These are phyloP conservation scores for Myxozyma neglecta DNA, from an alignment of 805 yeast genomes.

Conservation along the genomic window DNA sequence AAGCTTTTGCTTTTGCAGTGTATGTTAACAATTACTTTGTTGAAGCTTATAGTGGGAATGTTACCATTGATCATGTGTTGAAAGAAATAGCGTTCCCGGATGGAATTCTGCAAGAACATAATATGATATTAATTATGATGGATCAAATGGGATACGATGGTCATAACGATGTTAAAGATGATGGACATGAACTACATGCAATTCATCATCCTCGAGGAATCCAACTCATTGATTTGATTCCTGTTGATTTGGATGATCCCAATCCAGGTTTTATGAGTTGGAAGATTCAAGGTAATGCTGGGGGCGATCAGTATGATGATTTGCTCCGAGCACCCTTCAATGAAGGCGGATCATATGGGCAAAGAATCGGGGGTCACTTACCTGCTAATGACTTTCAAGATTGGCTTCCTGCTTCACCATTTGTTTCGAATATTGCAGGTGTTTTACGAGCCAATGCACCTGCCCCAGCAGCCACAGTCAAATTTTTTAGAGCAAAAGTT, in stretches of 20 bases:
- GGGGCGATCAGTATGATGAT: slow-evolving; percentile 21
- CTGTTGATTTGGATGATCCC: not conserved
- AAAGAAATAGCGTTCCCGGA: slow-evolving; percentile 3
- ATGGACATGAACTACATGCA: slow-evolving; percentile 9
- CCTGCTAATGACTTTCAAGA: not conserved
- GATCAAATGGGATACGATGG: slow-evolving; percentile 26
- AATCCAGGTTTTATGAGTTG: slow-evolving; percentile 15
- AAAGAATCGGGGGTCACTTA: slow-evolving; percentile 25
- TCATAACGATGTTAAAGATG: slow-evolving; percentile 6
- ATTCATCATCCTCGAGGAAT: slow-evolving; percentile 24
- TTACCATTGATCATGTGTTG: not conserved
- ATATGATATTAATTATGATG: slow-evolving; percentile 12
- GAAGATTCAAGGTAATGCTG: slow-evolving; percentile 24
- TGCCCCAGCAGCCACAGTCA: slow-evolving; percentile 5
- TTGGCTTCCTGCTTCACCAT: slow-evolving; percentile 12
- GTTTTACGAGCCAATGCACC: not conserved
- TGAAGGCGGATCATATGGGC: slow-evolving; percentile 22
- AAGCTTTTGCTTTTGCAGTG: slow-evolving; percentile 20
- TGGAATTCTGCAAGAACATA: not conserved
- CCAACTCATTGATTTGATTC: slow-evolving; percentile 2
- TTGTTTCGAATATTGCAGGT: slow-evolving; percentile 1
- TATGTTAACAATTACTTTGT: slow-evolving; percentile 19
- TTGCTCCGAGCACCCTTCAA: slow-evolving; percentile 26
- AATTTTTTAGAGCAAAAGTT: slow-evolving; percentile 18
- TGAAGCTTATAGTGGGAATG: slow-evolving; percentile 15